phyloP scores from a whole-genome alignment of 371 early-diverging fungal species.

The Mucor plumbeus region DNA sequence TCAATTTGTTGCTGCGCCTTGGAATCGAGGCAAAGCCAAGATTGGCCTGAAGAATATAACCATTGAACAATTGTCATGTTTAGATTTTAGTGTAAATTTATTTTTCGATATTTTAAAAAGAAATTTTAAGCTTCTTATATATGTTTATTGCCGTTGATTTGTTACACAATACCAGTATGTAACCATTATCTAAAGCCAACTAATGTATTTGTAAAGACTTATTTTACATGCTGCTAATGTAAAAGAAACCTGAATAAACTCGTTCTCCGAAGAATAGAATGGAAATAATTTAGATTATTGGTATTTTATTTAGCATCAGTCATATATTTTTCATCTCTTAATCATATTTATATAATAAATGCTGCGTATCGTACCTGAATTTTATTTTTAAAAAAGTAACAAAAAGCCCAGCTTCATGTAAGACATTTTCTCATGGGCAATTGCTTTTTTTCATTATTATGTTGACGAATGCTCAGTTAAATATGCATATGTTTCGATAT shows the following conservation, averaged over 20 bases:
- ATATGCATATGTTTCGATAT: neutral
- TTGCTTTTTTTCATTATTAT: neutral
- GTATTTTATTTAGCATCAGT: neutral
- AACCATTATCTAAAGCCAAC: constrained; percentile 2
- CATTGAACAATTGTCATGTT: constrained; percentile 19
- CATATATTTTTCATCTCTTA: neutral
- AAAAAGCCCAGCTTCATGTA: constrained; percentile 13
- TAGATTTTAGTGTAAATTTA: neutral
- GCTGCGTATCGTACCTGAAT: neutral
- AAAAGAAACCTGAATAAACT: neutral
- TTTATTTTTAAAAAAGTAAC: constrained; percentile 1
- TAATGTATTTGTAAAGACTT: constrained; percentile 8
- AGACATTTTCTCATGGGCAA: neutral
- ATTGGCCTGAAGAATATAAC: constrained; percentile 28
- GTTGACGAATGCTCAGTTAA: neutral
- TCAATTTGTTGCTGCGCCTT: constrained; percentile 28
- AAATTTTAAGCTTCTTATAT: constrained; percentile 4
- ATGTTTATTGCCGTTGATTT: constrained; percentile 6
- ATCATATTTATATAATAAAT: neutral
- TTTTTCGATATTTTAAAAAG: neutral
- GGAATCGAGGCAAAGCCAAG: constrained; percentile 25
- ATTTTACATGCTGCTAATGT: neutral
- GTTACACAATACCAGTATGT: neutral
- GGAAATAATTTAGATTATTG: neutral
- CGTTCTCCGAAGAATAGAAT: neutral